phyloP scores from a whole-genome alignment of 352 stramenopile species.

The Thraustotheca clavata region DNA sequence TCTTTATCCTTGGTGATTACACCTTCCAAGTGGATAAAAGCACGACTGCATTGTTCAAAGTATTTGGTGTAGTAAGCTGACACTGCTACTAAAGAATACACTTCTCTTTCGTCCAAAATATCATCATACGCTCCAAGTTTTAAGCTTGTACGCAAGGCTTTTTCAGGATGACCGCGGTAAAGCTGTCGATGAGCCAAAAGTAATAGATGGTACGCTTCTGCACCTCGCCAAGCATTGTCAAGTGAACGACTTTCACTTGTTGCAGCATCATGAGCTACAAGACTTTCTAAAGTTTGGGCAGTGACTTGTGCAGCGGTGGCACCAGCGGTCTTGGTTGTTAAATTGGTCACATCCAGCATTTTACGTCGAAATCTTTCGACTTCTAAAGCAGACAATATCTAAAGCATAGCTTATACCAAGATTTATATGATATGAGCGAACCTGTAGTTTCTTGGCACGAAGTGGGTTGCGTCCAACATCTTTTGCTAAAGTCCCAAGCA shows the following conservation, averaged over 20 bases:
- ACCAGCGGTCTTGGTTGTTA: slow-evolving; percentile 40
- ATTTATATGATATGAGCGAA: not conserved
- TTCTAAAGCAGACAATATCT: slow-evolving; percentile 86
- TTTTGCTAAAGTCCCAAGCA: slow-evolving; percentile 82
- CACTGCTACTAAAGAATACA: slow-evolving; percentile 91
- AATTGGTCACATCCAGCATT: slow-evolving; percentile 64
- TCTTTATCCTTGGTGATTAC: slow-evolving; percentile 43
- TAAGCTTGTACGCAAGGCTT: slow-evolving; percentile 76
- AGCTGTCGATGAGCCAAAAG: slow-evolving; percentile 89
- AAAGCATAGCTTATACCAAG: not conserved
- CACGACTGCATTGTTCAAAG: slow-evolving; percentile 84
- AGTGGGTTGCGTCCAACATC: slow-evolving; percentile 77
- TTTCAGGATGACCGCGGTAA: slow-evolving; percentile 76
- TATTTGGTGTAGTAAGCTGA: slow-evolving; percentile 88
- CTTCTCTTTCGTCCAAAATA: slow-evolving; percentile 82
- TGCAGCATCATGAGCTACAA: slow-evolving; percentile 82
- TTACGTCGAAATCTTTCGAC: slow-evolving; percentile 89
- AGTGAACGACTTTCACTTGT: slow-evolving; percentile 75
- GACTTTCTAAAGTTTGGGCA: slow-evolving; percentile 85
- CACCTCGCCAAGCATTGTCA: slow-evolving; percentile 87
- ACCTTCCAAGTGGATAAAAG: slow-evolving; percentile 89
- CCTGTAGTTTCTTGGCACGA: slow-evolving; percentile 90
- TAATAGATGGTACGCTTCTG: slow-evolving; percentile 92
- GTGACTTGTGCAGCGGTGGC: slow-evolving; percentile 68
- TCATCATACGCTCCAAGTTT: slow-evolving; percentile 88